A percentile compares a stretch with the other conserved stretches of the same genome.
phyloP scores from a whole-genome alignment of 176 grass and related monocot genomes.

The maize (Zea mays) region DNA sequence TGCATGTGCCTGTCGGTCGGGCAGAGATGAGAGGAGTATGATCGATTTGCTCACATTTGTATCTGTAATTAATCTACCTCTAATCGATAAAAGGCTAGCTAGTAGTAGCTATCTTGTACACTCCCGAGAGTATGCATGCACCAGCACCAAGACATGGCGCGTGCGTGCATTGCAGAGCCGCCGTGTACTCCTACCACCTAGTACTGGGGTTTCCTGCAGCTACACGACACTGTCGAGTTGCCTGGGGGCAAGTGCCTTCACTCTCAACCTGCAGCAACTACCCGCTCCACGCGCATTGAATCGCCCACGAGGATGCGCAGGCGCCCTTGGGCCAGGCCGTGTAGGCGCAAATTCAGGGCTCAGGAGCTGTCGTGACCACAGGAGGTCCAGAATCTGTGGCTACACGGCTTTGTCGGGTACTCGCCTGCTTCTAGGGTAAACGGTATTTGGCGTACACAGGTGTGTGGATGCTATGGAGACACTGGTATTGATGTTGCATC shows the following conservation, averaged over 20 bases:
- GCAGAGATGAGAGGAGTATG: neutral
- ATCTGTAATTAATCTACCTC: no score
- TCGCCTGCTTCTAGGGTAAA: no score
- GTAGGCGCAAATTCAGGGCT: neutral
- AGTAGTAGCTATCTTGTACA: neutral
- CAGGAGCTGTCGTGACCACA: neutral
- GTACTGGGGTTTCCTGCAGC: neutral
- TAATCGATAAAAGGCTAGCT: neutral
- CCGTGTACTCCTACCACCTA: no score
- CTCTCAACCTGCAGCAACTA: slow-evolving; percentile 25
- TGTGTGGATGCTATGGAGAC: no score
- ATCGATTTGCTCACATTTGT: neutral
- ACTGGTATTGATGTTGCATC: no score
- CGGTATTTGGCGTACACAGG: no score
- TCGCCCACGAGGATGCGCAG: slow-evolving; percentile 25
- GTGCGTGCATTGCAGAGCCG: neutral
- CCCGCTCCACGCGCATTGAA: slow-evolving; percentile 21
- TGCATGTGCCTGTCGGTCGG: slow-evolving; percentile 35
- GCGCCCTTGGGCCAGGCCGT: neutral
- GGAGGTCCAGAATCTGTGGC: neutral
- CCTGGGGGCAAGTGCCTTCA: slow-evolving; percentile 25
- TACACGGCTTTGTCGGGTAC: no score
- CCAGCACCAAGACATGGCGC: neutral
- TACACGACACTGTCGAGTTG: neutral
- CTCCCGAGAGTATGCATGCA: neutral